Base-by-base conservation (phyloP, 768 basidiomycete species). In the Dentipellis sp. region DNA sequence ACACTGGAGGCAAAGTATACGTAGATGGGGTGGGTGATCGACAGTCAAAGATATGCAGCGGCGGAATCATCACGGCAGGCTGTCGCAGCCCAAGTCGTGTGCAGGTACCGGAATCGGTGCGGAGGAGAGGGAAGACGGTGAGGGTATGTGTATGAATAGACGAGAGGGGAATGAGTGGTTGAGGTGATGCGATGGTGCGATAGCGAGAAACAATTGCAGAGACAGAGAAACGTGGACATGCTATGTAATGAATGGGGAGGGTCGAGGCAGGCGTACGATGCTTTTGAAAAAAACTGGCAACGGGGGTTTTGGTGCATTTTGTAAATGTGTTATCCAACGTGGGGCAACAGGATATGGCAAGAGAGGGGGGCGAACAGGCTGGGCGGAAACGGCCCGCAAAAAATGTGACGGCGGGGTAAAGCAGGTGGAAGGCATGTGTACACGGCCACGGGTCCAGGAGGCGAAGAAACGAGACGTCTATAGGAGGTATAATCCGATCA, bases 391-490 rank as follows among this genome's bases (percentile, higher is more conserved):
- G 39, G 21, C n/a, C 22, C 42, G 21, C 16, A 36, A 23, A 22
- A n/a, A 40, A 42, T 36, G 51, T 11, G 21, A 38, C 50, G 52
- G 60, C 50, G 35, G 57, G 52, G 50, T 12, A 52, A 53, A 14
- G 48, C 23, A 22, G 53, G 19, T 1, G 42, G 42, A 19, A 45
- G 42, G 42, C 42, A 45, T 40, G 50, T 35, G 22, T 40, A 53
- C 29, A 55, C 17, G 34, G 29, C 29, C 29, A 29, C 6, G 29
- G 29, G 52, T 51, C 53, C 36, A 40, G 46, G 56, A 39, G 57
- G 48, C 50, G 42, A 51, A 56, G 45, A 42, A 56, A 57, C 52
- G 45, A 51, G 50, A 58, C 48, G 47, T 50, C 58, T 55, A 59
- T 49, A 29, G 51, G 10, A 56, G 54, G 49, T 38, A 49, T 39